phyloP scores from a whole-genome alignment of 2,329 filamentous ascomycete genomes.

The Trichoderma atrobrunneum region DNA sequence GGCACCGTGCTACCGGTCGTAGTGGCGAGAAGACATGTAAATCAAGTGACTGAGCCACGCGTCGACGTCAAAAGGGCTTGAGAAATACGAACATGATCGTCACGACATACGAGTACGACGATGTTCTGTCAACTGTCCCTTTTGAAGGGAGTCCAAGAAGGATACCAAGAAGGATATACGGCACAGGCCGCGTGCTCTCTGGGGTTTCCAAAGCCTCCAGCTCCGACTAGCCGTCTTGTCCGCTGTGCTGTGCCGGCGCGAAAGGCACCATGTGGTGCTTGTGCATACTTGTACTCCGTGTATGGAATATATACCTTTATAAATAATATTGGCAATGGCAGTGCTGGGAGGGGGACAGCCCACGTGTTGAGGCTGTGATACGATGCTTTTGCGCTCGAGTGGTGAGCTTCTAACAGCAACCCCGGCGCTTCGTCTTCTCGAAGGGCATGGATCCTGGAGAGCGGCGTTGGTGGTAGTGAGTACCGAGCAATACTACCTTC shows the following conservation, averaged over 20 bases:
- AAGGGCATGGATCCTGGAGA: background rate
- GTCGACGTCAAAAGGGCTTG: background rate
- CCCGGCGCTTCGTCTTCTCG: background rate
- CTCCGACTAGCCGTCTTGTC: background rate
- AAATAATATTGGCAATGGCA: background rate
- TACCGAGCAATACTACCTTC: background rate
- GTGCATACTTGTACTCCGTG: background rate
- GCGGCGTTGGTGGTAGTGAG: background rate
- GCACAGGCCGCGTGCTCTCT: background rate
- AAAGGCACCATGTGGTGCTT: background rate
- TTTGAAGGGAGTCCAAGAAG: background rate
- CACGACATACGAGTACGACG: conserved; percentile 2
- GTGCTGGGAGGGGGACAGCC: background rate
- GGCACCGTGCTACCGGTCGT: background rate
- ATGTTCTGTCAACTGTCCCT: background rate
- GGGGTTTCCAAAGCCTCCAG: background rate
- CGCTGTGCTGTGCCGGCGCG: background rate
- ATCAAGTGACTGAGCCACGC: conserved; percentile 17
- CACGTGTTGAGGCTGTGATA: conserved; percentile 10
- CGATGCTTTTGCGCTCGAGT: background rate
- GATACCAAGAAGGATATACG: background rate
- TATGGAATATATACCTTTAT: background rate
- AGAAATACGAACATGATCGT: conserved; percentile 11
- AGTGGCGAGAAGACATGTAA: background rate
- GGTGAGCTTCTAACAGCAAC: background rate